Evolutionary conservation across 2,329 filamentous ascomycete species (phyloP), one percentile per base, ranked within the genome.

Genomic region (Fonsecaea erecta): DNA sequence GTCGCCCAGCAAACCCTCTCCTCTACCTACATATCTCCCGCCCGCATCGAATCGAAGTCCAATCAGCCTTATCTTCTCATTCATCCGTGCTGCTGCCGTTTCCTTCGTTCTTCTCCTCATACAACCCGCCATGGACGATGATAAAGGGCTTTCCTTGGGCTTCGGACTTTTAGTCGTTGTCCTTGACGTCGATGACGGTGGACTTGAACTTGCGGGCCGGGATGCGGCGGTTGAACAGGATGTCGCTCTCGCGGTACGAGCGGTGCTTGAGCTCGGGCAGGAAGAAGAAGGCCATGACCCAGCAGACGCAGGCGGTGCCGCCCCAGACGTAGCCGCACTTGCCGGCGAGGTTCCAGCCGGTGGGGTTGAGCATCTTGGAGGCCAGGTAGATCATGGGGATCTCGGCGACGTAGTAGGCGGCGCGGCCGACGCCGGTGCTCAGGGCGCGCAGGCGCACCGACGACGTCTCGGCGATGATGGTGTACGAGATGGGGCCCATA

Each of bases 391-490:
- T 89, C 72, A 85, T 88, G 71, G 87, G 86, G 74, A 89, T 89
- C 64, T 89, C 83, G 67, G 87, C 78, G 4, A 87, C 71, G 76
- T 90, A 89, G 81, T 90, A 90, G 12, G 80, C 77, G 60, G 77
- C 87, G 73, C 87, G 86, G 73, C 87, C 87, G 56, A 89, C 76
- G 75, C 86, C 87, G 26, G 87, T 89, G 2, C 85, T 89, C n/a
- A 89, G 77, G 53, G 87, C 85, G 54, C 87, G 76, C 32, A 90
- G 86, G 67, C 87, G 86, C 61, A 89, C 83, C 57, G 87, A 78
- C 0, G 87, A 88, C 1, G 87, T 89, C 76, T 90, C 87, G 70
- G 84, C 86, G 53, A 90, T 89, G 70, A 89, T 87, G 77, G 86
- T 84, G 83, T 84, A 90, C 9, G 87, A 88, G 46, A 85, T 84